Evolutionary conservation across 2,329 filamentous ascomycete genomes (phyloP), one percentile per base, ranked within the genome.

Genomic region (Chaetomium globosum): DNA sequence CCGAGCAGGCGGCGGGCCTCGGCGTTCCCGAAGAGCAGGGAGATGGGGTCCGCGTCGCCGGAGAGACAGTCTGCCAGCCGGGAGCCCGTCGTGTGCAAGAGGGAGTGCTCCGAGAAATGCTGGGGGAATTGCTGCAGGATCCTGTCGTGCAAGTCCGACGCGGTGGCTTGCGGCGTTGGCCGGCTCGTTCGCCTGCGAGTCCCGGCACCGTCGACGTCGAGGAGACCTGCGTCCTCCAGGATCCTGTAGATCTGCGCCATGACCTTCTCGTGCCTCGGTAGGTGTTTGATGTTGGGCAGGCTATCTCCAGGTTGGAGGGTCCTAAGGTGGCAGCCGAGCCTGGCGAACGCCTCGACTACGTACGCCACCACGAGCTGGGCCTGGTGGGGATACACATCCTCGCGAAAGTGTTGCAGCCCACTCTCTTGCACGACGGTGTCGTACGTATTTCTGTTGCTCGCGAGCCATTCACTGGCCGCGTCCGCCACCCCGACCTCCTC

Each of bases 21-120:
- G 1, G 70, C 67, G 4, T 39, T 19, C 2, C 77, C 77, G 55
- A 81, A 81, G 8, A 81, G 73, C 1, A 80, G 65, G 55, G 75
- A 70, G 21, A 80, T 71, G 0, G 77, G 76, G 61, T 80, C 77
- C 12, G 73, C 72, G 26, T 75, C 68, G 12, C 77, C 79, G 3
- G 21, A 65, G 10, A 78, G 60, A 0, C 75, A 72, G 3, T 73
- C 68, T 0, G 74, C 73, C 4, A 77, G 68, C 7, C 71, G 69
- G 1, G 68, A 66, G 10, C 75, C 75, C 0, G 75, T 75, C 0
- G 70, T 63, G 31, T 76, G 70, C 0, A 65, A 67, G 0, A 79
- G 69, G 0, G 54, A 33, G 1, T 71, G 36, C 12, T 67, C 68
- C 19, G 31, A 58, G 2, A 62, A 62, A 12, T 70, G 58, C 8